Evolutionary conservation across 768 basidiomycete species (phyloP).

Genomic region (Multifurca ochricompacta): DNA sequence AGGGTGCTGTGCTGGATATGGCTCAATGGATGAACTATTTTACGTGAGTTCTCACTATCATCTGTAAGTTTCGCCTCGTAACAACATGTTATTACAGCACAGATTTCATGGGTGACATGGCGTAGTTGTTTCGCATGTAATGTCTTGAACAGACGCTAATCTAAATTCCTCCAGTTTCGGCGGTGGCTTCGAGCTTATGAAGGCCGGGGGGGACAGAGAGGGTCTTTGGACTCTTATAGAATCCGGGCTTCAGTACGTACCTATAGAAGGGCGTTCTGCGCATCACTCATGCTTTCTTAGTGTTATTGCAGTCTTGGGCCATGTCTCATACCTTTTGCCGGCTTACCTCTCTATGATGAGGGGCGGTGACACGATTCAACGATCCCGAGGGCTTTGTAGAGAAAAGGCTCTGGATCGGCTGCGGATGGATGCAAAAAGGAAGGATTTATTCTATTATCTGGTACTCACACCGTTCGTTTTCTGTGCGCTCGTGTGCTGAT

Average conservation of each 20-base stretch:
- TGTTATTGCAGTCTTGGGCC: not conserved
- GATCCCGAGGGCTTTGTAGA: not conserved
- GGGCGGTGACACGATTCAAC: not conserved
- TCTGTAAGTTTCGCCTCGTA: not conserved
- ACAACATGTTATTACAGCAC: slow-evolving; percentile 26
- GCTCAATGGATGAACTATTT: slow-evolving; percentile 31
- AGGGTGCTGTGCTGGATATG: slow-evolving; percentile 27
- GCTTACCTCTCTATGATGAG: not conserved
- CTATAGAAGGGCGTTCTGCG: too few relatives aligned
- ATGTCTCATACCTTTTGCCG: not conserved
- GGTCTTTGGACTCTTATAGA: not conserved
- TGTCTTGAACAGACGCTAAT: not conserved
- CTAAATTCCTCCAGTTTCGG: slow-evolving; percentile 22
- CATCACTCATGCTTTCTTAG: slow-evolving; percentile 3
- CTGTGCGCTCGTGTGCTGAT: not conserved
- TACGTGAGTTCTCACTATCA: slow-evolving; percentile 27
- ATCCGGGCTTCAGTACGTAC: not conserved
- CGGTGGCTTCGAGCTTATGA: slow-evolving; percentile 25
- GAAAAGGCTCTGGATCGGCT: slow-evolving; percentile 1
- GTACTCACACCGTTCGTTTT: slow-evolving; percentile 21
- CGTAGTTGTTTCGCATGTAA: slow-evolving; percentile 26
- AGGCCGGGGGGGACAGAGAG: slow-evolving; percentile 16
- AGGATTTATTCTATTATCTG: slow-evolving; percentile 35
- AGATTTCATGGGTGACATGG: slow-evolving; percentile 44
- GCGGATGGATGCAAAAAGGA: slow-evolving; percentile 12